Evolutionary conservation across 257 asterid genomes (phyloP), one percentile per base, ranked within the genome.

Genomic region (Lithospermum erythrorhizon): DNA sequence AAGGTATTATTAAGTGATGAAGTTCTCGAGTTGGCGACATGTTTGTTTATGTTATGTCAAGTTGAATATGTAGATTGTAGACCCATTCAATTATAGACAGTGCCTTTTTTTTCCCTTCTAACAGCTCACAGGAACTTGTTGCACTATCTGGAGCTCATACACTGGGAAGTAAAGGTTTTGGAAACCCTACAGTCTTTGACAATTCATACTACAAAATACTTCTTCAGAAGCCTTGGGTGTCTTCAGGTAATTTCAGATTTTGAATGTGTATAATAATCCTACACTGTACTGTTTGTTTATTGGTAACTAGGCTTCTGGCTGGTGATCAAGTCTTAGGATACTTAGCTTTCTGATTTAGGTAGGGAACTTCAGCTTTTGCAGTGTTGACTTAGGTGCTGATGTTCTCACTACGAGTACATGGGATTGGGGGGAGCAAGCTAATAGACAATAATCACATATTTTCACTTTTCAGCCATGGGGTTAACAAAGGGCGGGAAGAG

Each of bases 61-160:
- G 47, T 35, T 56, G 32, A 3, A 1, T 56, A 22, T 14, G 14
- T 18, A 56, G 30, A 10, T 56, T 9, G 30, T 29, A 1, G 10
- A 56, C 13, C 20, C 10, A 56, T 24, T 56, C 21, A 56, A 56
- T 10, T 22, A 9, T 9, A 23, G 6, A 22, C 3, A 11, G 17
- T 27, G 30, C 4, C 24, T 30, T 23, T 61, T 35, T 63, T 63
- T 58, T 19, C 60, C 60, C 6, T 69, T 37, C 76, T 63, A 57
- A 62, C 79, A 87, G 95, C 70, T 74, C 87, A 41, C 87, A 76
- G 66, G 98, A 90, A 65, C 96, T 87, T 18, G 94, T 90, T 74
- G 98, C 93, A 20, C 67, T 85, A 65, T 87, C 95, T 30, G 98
- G 98, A 68, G 98, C 95, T 49, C 98, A 87, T 75, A 90, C 95